phyloP scores from a whole-genome alignment of 495 filamentous ascomycete species.

The Trichoderma asperelloides region DNA sequence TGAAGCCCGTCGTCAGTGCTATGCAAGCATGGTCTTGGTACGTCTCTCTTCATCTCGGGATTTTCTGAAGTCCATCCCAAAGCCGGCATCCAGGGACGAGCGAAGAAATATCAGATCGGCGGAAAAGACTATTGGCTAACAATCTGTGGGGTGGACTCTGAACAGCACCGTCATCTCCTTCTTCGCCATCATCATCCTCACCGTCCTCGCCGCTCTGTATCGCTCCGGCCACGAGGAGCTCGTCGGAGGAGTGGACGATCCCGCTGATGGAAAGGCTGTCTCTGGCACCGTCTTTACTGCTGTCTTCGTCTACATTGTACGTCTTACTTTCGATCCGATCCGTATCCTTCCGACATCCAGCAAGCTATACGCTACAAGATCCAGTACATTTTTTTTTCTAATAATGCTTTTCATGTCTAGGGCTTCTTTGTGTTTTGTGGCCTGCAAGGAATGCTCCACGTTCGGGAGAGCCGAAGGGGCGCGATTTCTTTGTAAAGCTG shows the following conservation, averaged over 20 bases:
- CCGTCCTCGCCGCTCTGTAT: constrained; percentile 71
- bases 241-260: constrained; percentile 66
- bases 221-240: constrained; percentile 68
- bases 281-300: constrained; percentile 76
- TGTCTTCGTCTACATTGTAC: constrained; percentile 76
- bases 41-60: constrained; percentile 11
- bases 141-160: not conserved
- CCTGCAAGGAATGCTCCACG: constrained; percentile 72
- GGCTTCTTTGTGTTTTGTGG: constrained; percentile 85
- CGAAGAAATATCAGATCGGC: constrained; percentile 6
- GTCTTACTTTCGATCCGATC: constrained; percentile 17
- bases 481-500: constrained; percentile 59
- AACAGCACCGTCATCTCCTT: constrained; percentile 74
- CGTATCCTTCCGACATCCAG: not conserved
- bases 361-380: not conserved
- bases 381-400: not conserved
- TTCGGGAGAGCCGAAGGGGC: constrained; percentile 66
- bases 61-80: not conserved
- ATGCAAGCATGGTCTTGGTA: constrained; percentile 94
- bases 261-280: constrained; percentile 63
- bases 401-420: constrained; percentile 30
- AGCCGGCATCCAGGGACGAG: not conserved
- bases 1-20: constrained; percentile 87
- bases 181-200: constrained; percentile 84
- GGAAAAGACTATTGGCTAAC: constrained; percentile 10